Evolutionary conservation across 306 rosid genomes (phyloP).

Genomic region (Rubus parviflorus): DNA sequence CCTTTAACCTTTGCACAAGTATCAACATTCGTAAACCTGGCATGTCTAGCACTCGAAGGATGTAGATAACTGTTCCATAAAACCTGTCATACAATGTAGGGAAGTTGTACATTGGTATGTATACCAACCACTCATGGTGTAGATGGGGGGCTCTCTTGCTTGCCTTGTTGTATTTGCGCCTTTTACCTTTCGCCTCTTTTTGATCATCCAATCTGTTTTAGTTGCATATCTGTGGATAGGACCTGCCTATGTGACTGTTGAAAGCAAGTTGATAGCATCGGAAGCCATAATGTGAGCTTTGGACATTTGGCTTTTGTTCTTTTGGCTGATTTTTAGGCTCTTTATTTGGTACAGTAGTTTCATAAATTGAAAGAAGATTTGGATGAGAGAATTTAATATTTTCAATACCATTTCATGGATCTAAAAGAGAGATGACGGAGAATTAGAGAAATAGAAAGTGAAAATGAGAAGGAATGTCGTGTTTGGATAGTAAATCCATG

Average conservation of each 20-base stretch:
- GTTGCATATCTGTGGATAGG: not conserved
- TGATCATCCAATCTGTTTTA: not conserved
- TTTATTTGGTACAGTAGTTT: no score
- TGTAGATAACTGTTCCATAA: conserved; percentile 49
- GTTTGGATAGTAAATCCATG: not conserved
- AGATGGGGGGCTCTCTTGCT: not conserved
- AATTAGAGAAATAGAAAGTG: no score
- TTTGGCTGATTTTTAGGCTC: not conserved
- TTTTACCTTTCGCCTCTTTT: not conserved
- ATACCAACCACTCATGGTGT: not conserved
- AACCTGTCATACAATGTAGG: conserved; percentile 15
- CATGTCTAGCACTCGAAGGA: not conserved
- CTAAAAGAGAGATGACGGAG: no score
- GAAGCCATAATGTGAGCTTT: not conserved
- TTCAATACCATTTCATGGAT: no score
- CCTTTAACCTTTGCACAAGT: conserved; percentile 5
- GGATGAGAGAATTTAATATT: no score
- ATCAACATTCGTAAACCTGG: not conserved
- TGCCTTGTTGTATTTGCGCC: not conserved
- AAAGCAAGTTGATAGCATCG: not conserved
- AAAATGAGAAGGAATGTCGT: not conserved
- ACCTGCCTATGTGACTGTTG: not conserved
- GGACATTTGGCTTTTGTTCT: no score
- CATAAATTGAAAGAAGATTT: no score
- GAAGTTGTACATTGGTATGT: conserved; percentile 3